Conservation (phyloP, 345 rosid genomes). For the Populus alba region DNA sequence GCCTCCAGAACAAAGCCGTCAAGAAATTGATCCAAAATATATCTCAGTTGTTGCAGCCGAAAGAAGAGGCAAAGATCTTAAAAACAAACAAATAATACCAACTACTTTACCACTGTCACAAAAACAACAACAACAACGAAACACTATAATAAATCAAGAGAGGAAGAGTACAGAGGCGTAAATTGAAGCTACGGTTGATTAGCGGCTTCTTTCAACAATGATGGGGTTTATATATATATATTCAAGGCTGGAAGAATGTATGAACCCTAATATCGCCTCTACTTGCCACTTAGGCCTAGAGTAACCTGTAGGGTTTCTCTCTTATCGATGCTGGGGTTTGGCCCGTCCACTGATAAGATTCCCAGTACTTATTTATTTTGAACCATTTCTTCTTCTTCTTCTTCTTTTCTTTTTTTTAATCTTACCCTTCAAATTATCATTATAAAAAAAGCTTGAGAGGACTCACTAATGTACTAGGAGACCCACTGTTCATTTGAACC, state of each 20-base stretch:
- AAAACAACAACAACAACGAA: too few species aligned
- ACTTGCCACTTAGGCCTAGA: not conserved
- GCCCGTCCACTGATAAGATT: not conserved
- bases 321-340: not conserved
- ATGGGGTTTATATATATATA: not conserved
- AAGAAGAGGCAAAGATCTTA: conserved; percentile 44
- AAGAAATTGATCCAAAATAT: conserved; percentile 36
- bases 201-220: not conserved
- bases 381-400: too few species aligned
- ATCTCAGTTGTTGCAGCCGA: conserved; percentile 57
- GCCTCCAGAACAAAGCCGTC: conserved; percentile 75
- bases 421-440: too few species aligned
- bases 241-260: not conserved
- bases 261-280: not conserved
- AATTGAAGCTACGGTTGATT: rapidly evolving
- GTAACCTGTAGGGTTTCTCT: not conserved
- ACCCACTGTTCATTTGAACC: too few species aligned
- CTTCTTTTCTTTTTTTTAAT: rapidly evolving
- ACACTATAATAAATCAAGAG: not conserved
- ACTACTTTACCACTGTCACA: too few species aligned
- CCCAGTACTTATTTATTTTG: not conserved
- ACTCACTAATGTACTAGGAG: too few species aligned
- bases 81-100: too few species aligned
- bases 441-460: too few species aligned
- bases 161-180: not conserved